Conservation (phyloP, 148 eudicot genomes). For the Chenopodium formosanum region DNA sequence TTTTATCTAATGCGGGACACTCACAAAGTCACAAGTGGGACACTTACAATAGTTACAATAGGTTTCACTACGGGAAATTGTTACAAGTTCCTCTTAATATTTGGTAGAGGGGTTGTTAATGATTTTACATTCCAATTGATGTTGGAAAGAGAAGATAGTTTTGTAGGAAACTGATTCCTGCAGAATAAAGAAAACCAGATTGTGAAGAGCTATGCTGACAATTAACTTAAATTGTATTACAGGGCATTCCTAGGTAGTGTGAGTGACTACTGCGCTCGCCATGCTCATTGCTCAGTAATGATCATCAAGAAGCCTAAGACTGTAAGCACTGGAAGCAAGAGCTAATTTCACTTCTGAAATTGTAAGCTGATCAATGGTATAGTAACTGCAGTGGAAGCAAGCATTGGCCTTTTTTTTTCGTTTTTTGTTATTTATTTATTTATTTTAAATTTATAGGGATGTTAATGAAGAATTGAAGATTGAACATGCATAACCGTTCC, state of each 20-base stretch:
- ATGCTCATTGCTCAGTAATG: conserved; percentile 73
- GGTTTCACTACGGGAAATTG: background rate
- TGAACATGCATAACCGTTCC: no score
- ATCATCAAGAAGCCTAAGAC: conserved; percentile 70
- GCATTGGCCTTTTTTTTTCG: background rate
- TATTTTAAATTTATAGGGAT: no score
- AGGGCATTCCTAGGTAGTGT: conserved; percentile 93
- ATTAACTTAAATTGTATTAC: conserved; percentile 18
- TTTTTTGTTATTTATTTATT: no score
- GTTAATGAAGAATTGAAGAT: no score
- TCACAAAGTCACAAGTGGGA: no score
- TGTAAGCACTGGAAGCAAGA: conserved; percentile 17
- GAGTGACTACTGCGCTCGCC: conserved; percentile 82
- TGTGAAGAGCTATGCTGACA: background rate
- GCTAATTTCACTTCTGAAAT: conserved; percentile 14
- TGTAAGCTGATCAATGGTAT: background rate
- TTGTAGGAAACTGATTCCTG: background rate
- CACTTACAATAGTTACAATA: no score
- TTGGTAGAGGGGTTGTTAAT: background rate
- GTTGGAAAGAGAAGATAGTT: background rate
- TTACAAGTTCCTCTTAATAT: background rate
- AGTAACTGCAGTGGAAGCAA: background rate
- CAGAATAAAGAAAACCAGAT: background rate
- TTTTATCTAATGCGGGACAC: no score
- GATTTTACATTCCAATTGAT: background rate